Percentiles rank a stretch among this genome's conserved stretches.
phyloP scores from a whole-genome alignment of 768 basidiomycete genomes.

The Pulveroboletus sp. region DNA sequence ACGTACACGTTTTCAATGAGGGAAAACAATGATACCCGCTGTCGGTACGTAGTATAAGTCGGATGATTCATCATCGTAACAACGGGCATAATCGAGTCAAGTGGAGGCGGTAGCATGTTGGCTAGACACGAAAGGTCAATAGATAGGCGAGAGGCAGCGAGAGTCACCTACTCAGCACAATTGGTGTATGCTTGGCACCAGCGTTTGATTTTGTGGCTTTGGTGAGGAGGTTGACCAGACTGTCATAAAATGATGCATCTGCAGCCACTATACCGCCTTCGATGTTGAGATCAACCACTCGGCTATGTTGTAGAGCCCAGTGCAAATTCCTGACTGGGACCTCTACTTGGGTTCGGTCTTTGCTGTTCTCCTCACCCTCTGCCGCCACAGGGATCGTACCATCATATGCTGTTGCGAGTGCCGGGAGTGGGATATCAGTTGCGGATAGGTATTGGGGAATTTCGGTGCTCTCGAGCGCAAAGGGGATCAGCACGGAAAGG shows the following conservation, averaged over 20 bases:
- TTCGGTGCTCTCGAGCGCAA: slow-evolving; percentile 47
- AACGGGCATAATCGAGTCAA: slow-evolving; percentile 64
- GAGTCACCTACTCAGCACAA: slow-evolving; percentile 55
- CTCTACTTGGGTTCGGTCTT: slow-evolving; percentile 24
- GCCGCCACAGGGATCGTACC: slow-evolving; percentile 36
- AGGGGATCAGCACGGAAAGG: slow-evolving; percentile 58
- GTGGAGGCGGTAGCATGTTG: slow-evolving; percentile 76
- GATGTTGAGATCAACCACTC: slow-evolving; percentile 69
- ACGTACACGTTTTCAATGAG: slow-evolving; percentile 66
- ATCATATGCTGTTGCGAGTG: slow-evolving; percentile 56
- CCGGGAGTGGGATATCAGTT: not conserved
- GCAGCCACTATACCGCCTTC: slow-evolving; percentile 43
- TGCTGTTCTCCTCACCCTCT: slow-evolving; percentile 17
- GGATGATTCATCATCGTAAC: slow-evolving; percentile 79
- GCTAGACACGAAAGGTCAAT: slow-evolving; percentile 39
- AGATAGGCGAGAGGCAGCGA: not conserved
- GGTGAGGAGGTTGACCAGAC: slow-evolving; percentile 64
- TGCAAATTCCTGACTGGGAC: slow-evolving; percentile 49
- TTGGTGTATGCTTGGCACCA: slow-evolving; percentile 41
- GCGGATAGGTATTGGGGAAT: slow-evolving; percentile 34
- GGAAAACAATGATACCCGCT: slow-evolving; percentile 66
- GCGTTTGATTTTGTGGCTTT: slow-evolving; percentile 43
- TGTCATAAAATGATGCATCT: slow-evolving; percentile 54
- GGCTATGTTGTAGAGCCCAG: slow-evolving; percentile 61
- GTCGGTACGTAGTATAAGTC: slow-evolving; percentile 66